Base-by-base conservation (phyloP, 2,329 filamentous ascomycete species). In the Mariannaea sp. region DNA sequence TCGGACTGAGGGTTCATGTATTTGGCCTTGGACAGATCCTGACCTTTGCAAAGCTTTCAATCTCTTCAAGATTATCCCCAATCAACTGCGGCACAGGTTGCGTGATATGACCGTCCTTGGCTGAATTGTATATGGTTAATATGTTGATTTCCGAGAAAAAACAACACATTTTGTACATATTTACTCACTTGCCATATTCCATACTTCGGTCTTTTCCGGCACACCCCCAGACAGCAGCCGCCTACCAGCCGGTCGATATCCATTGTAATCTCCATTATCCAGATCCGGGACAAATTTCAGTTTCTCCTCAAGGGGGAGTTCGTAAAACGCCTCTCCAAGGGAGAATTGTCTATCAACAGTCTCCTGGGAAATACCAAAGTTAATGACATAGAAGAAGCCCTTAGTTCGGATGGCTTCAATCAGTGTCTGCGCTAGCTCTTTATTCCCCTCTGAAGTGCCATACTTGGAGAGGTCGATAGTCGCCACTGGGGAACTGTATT, bases 321-420 rank as follows among this genome's bases (percentile, higher is more conserved):
- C 55, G 14, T 72, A 73, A 60, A 86, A 82, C 16, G 80, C 75
- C 32, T 82, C 76, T 0, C 80, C 83, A 0, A 86, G 73, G 2
- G 82, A 79, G 53, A 86, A 86, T 51, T 86, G 83, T 1, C 71
- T 70, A 53, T 86, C 79, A 1, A 86, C 77, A 22, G 79, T 76
- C 33, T 82, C 79, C 63, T 86, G 82, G 0, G 73, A 71, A 14
- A 86, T 79, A 56, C 79, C 81, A 59, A 82, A 86, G 68, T 87
- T 85, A 54, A 78, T 82, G 1, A 86, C 62, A 4, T 65, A 65
- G 26, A 65, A 60, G 45, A 66, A 65, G 0, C 67, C 69, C 48
- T 73, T 73, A 5, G 65, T 72, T 1, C 69, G 68, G 38, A 72
- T 63, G 1, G 71, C 70, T 5, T 73, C 64, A 12, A 73, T 64